These are phyloP conservation scores for Hyaloscypha finlandica DNA, from an alignment of 495 filamentous ascomycete genomes.

Conservation along the genomic window DNA sequence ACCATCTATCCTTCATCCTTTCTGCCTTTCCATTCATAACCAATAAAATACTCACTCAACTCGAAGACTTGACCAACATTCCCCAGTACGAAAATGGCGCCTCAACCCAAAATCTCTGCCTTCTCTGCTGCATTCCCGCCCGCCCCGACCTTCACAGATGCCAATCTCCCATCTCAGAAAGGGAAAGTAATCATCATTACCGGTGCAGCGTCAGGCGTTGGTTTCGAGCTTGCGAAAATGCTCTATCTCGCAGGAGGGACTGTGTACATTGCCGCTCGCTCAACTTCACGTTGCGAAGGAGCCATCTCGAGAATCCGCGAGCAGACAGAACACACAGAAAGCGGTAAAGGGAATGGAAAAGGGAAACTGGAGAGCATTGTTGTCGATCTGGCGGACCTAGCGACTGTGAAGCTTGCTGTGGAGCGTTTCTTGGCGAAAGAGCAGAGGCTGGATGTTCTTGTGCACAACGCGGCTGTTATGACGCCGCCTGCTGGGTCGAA, in stretches of 20 bases:
- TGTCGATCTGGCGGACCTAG: conserved; percentile 48
- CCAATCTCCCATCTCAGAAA: conserved; percentile 20
- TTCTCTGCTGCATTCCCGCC: conserved; percentile 16
- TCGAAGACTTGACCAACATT: too few relatives aligned
- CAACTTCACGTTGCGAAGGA: conserved; percentile 29
- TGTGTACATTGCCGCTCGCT: conserved; percentile 32
- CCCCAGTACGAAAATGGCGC: not conserved
- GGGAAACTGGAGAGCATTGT: conserved; percentile 45
- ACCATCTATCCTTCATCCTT: too few relatives aligned
- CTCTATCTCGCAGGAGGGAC: conserved; percentile 42
- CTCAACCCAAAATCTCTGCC: not conserved
- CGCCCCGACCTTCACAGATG: conserved; percentile 23
- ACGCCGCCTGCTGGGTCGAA: conserved; percentile 39
- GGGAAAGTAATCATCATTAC: conserved; percentile 27
- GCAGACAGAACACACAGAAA: not conserved
- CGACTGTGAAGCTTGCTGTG: conserved; percentile 44
- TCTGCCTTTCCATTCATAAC: too few relatives aligned
- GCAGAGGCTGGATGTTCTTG: conserved; percentile 47
- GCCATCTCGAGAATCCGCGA: conserved; percentile 41
- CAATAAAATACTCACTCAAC: too few relatives aligned
- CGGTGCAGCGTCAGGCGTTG: conserved; percentile 34
- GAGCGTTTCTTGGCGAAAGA: conserved; percentile 45
- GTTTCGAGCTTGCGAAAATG: conserved; percentile 43
- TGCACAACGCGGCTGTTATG: conserved; percentile 55
- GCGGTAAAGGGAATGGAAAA: conserved; percentile 6